phyloP scores from a whole-genome alignment of 306 rosid genomes.

The Vachellia pachyceras region DNA sequence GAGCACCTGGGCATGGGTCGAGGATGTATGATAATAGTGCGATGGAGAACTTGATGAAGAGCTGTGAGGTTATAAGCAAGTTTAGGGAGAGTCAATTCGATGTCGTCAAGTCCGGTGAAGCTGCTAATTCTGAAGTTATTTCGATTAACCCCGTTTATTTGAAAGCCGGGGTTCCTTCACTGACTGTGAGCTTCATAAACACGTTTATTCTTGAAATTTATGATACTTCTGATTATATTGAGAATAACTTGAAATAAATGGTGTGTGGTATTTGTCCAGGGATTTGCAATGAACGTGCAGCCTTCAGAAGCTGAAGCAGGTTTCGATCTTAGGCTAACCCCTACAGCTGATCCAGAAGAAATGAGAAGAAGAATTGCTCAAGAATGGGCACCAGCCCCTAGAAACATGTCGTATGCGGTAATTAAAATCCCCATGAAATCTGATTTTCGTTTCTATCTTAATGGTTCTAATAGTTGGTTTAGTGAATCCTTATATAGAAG shows the following conservation, averaged over 20 bases:
- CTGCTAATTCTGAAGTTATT: constrained; percentile 66
- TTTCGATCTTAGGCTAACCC: constrained; percentile 77
- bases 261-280: constrained; percentile 52
- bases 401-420: constrained; percentile 85
- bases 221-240: background rate
- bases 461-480: background rate
- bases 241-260: constrained; percentile 11
- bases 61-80: constrained; percentile 59
- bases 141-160: constrained; percentile 87
- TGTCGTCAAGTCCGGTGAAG: constrained; percentile 75
- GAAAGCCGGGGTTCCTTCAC: constrained; percentile 69
- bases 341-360: constrained; percentile 65
- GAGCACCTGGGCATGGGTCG: constrained; percentile 81
- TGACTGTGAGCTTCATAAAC: constrained; percentile 51
- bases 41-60: constrained; percentile 91
- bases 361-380: constrained; percentile 66
- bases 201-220: background rate
- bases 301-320: constrained; percentile 96
- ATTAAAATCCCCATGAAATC: background rate
- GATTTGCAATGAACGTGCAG: constrained; percentile 88
- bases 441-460: background rate
- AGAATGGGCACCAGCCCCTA: constrained; percentile 81
- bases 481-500: background rate
- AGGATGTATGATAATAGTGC: constrained; percentile 79
- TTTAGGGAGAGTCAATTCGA: constrained; percentile 86